phyloP scores from a whole-genome alignment of 2,329 filamentous ascomycete genomes.

The Fusarium albosuccineum region DNA sequence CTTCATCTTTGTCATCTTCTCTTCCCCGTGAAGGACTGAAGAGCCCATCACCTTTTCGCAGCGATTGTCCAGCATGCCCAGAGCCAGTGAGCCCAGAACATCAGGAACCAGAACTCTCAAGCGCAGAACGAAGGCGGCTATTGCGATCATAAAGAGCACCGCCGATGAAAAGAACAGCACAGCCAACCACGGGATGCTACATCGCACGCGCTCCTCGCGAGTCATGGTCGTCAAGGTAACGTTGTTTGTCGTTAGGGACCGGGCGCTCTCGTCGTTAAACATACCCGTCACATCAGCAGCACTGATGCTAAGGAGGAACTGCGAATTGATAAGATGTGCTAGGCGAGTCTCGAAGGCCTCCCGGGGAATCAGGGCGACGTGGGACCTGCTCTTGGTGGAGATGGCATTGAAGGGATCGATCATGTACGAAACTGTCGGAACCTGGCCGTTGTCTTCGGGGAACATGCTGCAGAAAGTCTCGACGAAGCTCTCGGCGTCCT shows the following conservation, averaged over 20 bases:
- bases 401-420: neutral
- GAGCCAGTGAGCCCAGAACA: neutral
- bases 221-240: neutral
- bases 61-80: neutral
- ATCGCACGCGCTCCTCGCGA: accelerated
- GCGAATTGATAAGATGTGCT: neutral
- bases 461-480: neutral
- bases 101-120: neutral
- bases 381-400: neutral
- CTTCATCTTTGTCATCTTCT: neutral
- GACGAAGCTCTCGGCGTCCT: neutral
- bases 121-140: neutral
- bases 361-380: neutral
- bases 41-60: neutral
- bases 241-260: neutral
- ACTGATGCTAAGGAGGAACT: neutral
- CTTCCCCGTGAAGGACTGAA: neutral
- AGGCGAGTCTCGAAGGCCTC: neutral
- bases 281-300: neutral
- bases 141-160: neutral
- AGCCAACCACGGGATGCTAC: neutral
- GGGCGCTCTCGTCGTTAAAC: neutral
- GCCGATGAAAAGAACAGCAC: neutral
- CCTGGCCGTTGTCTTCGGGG: neutral
- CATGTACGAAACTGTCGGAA: neutral